Base-by-base conservation (phyloP, 108 stramenopile species). In the Thalassiosira profunda region DNA sequence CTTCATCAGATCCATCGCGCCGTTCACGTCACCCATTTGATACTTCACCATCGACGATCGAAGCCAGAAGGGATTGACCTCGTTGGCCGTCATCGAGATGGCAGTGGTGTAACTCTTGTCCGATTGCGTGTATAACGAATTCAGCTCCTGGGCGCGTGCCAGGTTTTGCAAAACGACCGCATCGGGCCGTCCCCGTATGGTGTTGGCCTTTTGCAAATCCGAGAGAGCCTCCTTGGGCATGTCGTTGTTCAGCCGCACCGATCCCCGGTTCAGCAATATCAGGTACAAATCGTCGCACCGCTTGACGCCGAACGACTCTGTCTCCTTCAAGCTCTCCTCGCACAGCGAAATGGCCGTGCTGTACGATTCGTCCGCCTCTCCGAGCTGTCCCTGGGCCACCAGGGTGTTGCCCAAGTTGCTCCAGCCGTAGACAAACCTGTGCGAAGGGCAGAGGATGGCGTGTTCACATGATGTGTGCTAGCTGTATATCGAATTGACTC, bases 61-160 rank as follows among this genome's bases (percentile, higher is more conserved):
- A 17, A 93, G 47, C 92, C 92, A 93, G 53, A 88, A 93, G 1
- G 92, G 92, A 58, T 64, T 87, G 21, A 93, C 92, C 61, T 89
- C 89, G 73, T 90, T 93, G 35, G 88, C 80, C 9, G 92, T 91
- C 92, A 93, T 93, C 21, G 83, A 83, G 47, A 93, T 93, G 33
- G 92, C 87, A 36, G 85, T 53, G 1, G 58, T 69, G 63, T 93
- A 93, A 23, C 86, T 85, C 29, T 57, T 63, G 51, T 90, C 89
- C 0, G 89, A 84, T 29, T 51, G 48, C 8, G 53, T 40, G 62
- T 87, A 93, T 10, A 72, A 70, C 14, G 84, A 82, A 70, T 91
- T 93, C 18, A 93, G 11, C 67, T 93, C 92, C 61, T 82, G 82
- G 10, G 92, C 92, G 20, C 92, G 69, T 11, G 92, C 92, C 59